Conservation (phyloP, 441 rosid genomes). For the Brassica hybrid region DNA sequence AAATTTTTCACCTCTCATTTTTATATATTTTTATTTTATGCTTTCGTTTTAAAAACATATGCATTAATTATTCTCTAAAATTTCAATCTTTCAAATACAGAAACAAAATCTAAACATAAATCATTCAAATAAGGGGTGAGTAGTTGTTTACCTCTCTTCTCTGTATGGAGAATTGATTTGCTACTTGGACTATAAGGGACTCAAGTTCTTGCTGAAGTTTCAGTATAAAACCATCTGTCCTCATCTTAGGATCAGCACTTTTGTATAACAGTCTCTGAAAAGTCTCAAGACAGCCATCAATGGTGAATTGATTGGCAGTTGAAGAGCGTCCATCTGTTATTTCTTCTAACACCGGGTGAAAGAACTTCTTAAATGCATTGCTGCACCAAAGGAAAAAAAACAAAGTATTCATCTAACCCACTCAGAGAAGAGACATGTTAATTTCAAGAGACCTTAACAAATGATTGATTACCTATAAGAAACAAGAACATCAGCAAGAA, state of each 20-base stretch:
- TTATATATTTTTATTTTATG: too few species aligned
- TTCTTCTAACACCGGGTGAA: constrained; percentile 54
- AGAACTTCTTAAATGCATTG: constrained; percentile 65
- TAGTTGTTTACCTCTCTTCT: constrained; percentile 49
- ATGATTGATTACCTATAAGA: constrained; percentile 64
- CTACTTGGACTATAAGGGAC: constrained; percentile 47
- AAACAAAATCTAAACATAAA: too few species aligned
- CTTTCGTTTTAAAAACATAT: too few species aligned
- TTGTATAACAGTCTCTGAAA: constrained; percentile 58
- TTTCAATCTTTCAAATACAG: too few species aligned
- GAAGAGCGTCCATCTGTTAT: constrained; percentile 33
- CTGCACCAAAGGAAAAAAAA: constrained; percentile 47
- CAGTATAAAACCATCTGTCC: constrained; percentile 46
- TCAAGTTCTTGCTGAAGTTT: constrained; percentile 58
- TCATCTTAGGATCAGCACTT: constrained; percentile 38
- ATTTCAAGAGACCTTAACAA: background rate
- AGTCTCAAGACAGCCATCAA: constrained; percentile 49
- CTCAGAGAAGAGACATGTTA: background rate
- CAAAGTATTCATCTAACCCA: background rate
- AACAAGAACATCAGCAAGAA: constrained; percentile 70
- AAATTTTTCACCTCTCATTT: too few species aligned
- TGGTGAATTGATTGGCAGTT: constrained; percentile 41
- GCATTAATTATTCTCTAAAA: too few species aligned
- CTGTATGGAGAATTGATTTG: constrained; percentile 51
- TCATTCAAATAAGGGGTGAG: too few species aligned